Evolutionary conservation across 1,284 basidiomycete species (phyloP), one percentile per base, ranked within the genome.

Genomic region (Hypsizygus ulmarius): DNA sequence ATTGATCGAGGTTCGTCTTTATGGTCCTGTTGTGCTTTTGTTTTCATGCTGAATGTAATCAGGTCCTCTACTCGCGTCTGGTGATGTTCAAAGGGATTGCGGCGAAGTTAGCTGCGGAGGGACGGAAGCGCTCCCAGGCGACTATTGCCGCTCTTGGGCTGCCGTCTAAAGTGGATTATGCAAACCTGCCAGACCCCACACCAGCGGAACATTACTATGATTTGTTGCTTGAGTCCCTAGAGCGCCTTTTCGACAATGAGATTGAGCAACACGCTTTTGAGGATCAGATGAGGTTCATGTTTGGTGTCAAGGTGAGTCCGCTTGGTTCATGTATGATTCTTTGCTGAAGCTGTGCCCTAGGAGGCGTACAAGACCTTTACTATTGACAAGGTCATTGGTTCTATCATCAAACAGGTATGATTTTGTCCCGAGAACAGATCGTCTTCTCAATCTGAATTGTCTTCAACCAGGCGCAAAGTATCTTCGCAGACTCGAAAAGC

Each of bases 171-270:
- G 43, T 48, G 2, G 59, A 64, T 18, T 35, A 43, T 4, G 25
- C 54, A 16, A 57, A 57, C 41, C 34, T 56, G 12, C 54, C 47
- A 11, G 60, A 62, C n/a, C 52, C 58, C 21, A 57, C 49, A 10
- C 52, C 73, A 30, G 68, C 72, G 1, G 71, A 71, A 30, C 78
- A 93, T 60, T 90, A 82, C 59, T 98, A 98, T 61, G 83, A 85
- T 46, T 78, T 93, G 48, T 72, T 95, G 56, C 78, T 99, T 16
- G 90, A 89, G 53, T 82, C 91, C 5, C 91, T 90, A 62, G 95
- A 97, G 68, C 81, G 87, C 51, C 67, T 98, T 45, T 97, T 97
- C 58, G 94, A 97, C 63, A 90, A 89, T 56, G 92, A 96, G 63
- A 77, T 98, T 19, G 96, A 98, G 59, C 87, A 87, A 55, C 73